Percentiles rank a stretch among this genome's conserved stretches.
Conservation (phyloP, 2,329 filamentous ascomycete species). For the Sporothrix brunneoviolacea region DNA sequence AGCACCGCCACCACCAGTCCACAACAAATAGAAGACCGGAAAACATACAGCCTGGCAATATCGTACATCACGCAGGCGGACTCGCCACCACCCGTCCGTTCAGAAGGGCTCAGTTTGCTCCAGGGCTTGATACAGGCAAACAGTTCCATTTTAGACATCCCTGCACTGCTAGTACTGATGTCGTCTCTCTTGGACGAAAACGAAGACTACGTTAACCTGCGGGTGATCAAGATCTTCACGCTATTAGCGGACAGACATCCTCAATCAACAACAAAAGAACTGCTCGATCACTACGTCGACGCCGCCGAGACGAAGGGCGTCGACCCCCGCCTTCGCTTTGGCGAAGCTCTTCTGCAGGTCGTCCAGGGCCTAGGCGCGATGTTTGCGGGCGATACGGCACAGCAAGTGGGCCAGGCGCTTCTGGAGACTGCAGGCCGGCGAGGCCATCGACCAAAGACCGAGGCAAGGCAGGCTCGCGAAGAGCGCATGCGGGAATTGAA, state of each 20-base stretch:
- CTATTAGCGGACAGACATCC: slow-evolving; percentile 57
- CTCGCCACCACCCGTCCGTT: slow-evolving; percentile 59
- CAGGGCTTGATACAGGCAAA: slow-evolving; percentile 48
- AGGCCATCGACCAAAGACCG: slow-evolving; percentile 52
- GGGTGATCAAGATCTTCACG: slow-evolving; percentile 59
- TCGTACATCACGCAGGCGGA: slow-evolving; percentile 57
- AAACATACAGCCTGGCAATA: slow-evolving; percentile 55
- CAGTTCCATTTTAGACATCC: slow-evolving; percentile 59
- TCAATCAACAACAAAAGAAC: slow-evolving; percentile 52
- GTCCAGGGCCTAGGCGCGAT: slow-evolving; percentile 53
- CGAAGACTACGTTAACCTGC: slow-evolving; percentile 66
- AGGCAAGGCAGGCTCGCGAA: slow-evolving; percentile 47
- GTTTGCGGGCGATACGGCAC: slow-evolving; percentile 48
- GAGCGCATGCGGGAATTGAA: slow-evolving; percentile 42
- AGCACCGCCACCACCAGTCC: slow-evolving; percentile 30
- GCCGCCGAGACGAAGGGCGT: slow-evolving; percentile 49
- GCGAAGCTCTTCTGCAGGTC: slow-evolving; percentile 59
- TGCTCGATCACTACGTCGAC: slow-evolving; percentile 64
- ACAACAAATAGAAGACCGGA: slow-evolving; percentile 52
- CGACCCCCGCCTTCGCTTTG: slow-evolving; percentile 61
- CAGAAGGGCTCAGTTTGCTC: slow-evolving; percentile 57
- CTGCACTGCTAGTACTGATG: slow-evolving; percentile 55
- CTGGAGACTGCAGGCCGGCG: slow-evolving; percentile 59
- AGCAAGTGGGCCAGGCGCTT: slow-evolving; percentile 49
- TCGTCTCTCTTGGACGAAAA: slow-evolving; percentile 57